Conservation (phyloP, 129 eudicot species). For the Heracleum sosnowskyi region DNA sequence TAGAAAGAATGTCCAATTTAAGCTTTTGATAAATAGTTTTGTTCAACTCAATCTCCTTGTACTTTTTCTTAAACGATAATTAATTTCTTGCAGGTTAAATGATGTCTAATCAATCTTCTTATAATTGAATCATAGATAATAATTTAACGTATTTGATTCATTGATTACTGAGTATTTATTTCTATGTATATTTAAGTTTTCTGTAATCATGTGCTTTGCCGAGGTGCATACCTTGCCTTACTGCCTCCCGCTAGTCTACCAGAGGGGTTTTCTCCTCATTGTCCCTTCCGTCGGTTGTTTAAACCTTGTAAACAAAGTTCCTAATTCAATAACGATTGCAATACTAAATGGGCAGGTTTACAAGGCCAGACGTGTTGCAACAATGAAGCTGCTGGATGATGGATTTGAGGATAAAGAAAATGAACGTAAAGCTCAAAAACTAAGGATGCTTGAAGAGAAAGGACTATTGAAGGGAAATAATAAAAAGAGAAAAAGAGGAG, state of each 20-base stretch:
- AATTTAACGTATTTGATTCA: too few relatives aligned
- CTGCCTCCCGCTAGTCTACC: neutral
- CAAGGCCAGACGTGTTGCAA: conserved; percentile 67
- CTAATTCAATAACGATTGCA: neutral
- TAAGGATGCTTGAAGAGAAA: conserved; percentile 43
- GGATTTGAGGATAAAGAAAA: conserved; percentile 72
- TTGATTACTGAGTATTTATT: too few relatives aligned
- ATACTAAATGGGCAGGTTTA: conserved; percentile 37
- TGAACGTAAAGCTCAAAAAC: conserved; percentile 58
- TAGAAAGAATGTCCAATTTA: neutral
- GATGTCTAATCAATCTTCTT: neutral
- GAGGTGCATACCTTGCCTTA: neutral
- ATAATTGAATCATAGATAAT: too few relatives aligned
- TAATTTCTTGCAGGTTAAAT: too few relatives aligned
- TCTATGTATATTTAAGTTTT: too few relatives aligned
- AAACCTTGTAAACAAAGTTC: neutral
- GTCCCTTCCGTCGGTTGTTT: neutral
- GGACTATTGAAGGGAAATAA: conserved; percentile 39
- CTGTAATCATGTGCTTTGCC: too few relatives aligned
- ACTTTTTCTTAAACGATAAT: neutral
- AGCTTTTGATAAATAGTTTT: neutral
- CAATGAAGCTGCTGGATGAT: conserved; percentile 64
- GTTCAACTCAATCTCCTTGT: neutral
- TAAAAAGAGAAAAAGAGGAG: conserved; percentile 36
- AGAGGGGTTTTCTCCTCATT: neutral